Evolutionary conservation across 1,139 yeast species (phyloP), one percentile per base, ranked within the genome.

Genomic region (Candida tetrigidarum): DNA sequence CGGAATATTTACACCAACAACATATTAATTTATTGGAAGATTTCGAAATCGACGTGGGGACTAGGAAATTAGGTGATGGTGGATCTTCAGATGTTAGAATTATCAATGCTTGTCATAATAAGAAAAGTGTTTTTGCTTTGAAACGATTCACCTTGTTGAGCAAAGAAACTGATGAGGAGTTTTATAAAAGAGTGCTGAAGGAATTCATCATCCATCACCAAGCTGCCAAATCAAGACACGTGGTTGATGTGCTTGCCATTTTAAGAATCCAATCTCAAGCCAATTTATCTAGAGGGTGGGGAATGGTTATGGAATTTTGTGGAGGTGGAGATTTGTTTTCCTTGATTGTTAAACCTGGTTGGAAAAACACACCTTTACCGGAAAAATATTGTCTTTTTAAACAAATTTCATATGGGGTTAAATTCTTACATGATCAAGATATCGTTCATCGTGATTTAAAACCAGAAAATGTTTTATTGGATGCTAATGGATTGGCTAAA

Each of bases 211-310:
- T 86, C 48, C 81, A 86, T 22, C 81, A 76, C 54, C 70, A 68
- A 37, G 65, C 82, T 25, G 64, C 74, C 38, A 65, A 69, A 20
- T 71, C 78, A 51, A 72, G 84, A 42, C 92, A 86, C 60, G 77
- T 84, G 20, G 79, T 83, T 10, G 73, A 73, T 42, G 81, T 85
- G 4, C 69, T 72, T 50, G 80, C 80, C 18, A 58, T 86, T 34
- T 66, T 86, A 18, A 74, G 81, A 47, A 74, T 85, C 27, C 87
- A 84, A 47, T 73, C 84, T 2, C 76, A 80, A 16, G 70, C 72
- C 8, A 69, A 65, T 45, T 63, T 84, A 49, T 73, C 80, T 3
- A 67, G 92, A 52, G 86, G 90, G 3, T 86, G 95, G 95, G 93
- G 92, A 4, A 79, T 86, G 59, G 76, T 84, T 6, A 69, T 86